Base-by-base conservation (phyloP, 495 filamentous ascomycete genomes). In the Aspergillus indologenus region DNA sequence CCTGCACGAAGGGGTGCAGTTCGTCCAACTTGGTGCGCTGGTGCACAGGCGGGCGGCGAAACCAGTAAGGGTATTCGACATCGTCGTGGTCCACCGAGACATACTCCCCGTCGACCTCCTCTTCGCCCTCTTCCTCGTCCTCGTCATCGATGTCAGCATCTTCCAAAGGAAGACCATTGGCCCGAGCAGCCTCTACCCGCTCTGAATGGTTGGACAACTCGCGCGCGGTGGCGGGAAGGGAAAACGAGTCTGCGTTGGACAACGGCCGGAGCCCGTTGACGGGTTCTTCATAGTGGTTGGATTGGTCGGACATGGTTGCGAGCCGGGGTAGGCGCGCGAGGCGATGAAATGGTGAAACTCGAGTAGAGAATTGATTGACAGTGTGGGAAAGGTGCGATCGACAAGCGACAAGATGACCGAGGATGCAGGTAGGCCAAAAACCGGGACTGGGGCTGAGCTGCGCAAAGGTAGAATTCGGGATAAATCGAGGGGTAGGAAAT, bases 1-100 rank as follows among this genome's bases (percentile, higher is more conserved):
- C 81, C 59, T 90, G 85, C 5, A 87, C 82, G 56, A 88, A 89
- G 2, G 89, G 89, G 63, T 87, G 83, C 57, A 87, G 65, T 40
- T 82, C 74, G 61, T 82, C 77, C 44, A 79, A 60, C 58, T 75
- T 71, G 52, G 75, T 73, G 59, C 71, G 77, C 11, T 74, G 69
- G 57, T 72, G 72, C 12, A 69, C 68, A 20, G 72, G 72, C 23
- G 72, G 71, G 48, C 75, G 72, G 48, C 75, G 75, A 60, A 77
- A 78, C 69, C 74, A 75, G 62, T 74, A 76, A 46, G 77, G 73
- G 52, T 67, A 72, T 53, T 80, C 75, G 20, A 69, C 57, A 65
- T 79, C 76, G 34, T 75, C 75, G 47, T 76, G 73, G 45, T 77
- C 74, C 1, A 79, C 72, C 0, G 73, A 69, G 52, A 76, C 75